Evolutionary conservation across 257 asterid species (phyloP), one percentile per base, ranked within the genome.

Genomic region (Solanum arcanum): DNA sequence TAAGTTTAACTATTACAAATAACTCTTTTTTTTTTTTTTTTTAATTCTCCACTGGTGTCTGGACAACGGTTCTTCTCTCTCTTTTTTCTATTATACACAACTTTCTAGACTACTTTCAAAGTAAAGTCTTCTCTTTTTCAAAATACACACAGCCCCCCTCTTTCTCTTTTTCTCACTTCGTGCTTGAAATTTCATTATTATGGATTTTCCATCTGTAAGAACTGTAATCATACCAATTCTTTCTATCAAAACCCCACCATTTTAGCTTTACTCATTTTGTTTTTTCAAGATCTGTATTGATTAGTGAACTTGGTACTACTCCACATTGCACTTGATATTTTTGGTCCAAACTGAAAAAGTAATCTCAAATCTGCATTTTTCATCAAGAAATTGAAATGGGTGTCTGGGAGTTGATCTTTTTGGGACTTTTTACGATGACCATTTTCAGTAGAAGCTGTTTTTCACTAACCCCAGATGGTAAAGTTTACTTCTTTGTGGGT

Each of bases 401-500:
- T 56, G 83, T 83, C 91, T 76, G 86, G 86, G 72, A 90, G 91
- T 91, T 92, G 86, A 88, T 91, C 74, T 52, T 95, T 52, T 87
- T 89, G 42, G 95, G 89, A 7, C 88, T 90, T 87, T 86, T 94
- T 80, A 88, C 89, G 13, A 80, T 87, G 56, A 87, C 94, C 94
- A 92, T 95, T 88, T 90, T 92, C 90, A 87, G 88, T 88, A 81
- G 85, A 88, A 87, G 89, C 86, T 92, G 93, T 78, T 69, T 91
- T 85, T 98, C 96, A 66, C 98, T 96, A 86, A 88, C 91, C 42
- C 95, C 94, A 88, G 99, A 96, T 94, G 99, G 99, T 96, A 92
- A 20, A 86, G 90, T 13, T 75, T 39, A 3, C 27, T 49, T 68
- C 16, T 49, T 14, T 47, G 39, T 82, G 47, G n/a, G 39, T 41